Percentiles rank a stretch among this genome's conserved stretches.
Conservation (phyloP, 371 early-diverging fungal genomes). For the Mucor sp. region DNA sequence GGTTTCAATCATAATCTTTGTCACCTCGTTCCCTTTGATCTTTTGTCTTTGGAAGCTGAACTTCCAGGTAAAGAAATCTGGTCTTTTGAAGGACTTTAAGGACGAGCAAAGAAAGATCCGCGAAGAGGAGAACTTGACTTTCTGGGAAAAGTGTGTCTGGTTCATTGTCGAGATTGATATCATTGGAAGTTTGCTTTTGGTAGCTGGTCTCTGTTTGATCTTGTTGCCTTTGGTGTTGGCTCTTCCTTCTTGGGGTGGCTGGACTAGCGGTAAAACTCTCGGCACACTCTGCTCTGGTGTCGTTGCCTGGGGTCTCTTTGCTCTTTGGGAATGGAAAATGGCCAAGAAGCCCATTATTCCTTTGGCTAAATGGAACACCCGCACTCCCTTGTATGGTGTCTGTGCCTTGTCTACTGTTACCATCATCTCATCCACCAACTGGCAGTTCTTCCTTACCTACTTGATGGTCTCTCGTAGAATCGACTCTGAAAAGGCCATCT, state of each 20-base stretch:
- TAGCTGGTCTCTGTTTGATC: conserved; percentile 39
- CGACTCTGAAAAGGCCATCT: conserved; percentile 25
- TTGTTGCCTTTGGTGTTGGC: conserved; percentile 51
- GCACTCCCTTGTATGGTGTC: conserved; percentile 50
- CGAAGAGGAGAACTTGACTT: background rate
- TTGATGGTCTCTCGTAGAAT: conserved; percentile 46
- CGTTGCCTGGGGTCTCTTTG: conserved; percentile 30
- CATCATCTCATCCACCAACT: conserved; percentile 43
- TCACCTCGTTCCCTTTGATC: conserved; percentile 22
- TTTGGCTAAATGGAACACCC: conserved; percentile 41
- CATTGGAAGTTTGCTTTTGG: conserved; percentile 45
- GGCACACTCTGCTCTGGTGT: conserved; percentile 30
- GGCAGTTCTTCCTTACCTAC: conserved; percentile 43
- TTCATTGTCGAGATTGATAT: conserved; percentile 46
- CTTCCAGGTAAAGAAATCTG: conserved; percentile 13
- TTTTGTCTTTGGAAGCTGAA: conserved; percentile 19
- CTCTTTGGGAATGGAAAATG: conserved; percentile 50
- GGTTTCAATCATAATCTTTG: conserved; percentile 18
- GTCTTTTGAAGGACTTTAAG: conserved; percentile 15
- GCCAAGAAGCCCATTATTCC: conserved; percentile 52
- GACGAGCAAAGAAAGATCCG: conserved; percentile 2
- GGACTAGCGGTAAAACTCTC: conserved; percentile 29
- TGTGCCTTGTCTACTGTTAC: conserved; percentile 44
- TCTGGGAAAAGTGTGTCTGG: conserved; percentile 27
- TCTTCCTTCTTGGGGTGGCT: conserved; percentile 41